Evolutionary conservation across 2,329 filamentous ascomycete species (phyloP).

Genomic region (Hypoxylon sp.): DNA sequence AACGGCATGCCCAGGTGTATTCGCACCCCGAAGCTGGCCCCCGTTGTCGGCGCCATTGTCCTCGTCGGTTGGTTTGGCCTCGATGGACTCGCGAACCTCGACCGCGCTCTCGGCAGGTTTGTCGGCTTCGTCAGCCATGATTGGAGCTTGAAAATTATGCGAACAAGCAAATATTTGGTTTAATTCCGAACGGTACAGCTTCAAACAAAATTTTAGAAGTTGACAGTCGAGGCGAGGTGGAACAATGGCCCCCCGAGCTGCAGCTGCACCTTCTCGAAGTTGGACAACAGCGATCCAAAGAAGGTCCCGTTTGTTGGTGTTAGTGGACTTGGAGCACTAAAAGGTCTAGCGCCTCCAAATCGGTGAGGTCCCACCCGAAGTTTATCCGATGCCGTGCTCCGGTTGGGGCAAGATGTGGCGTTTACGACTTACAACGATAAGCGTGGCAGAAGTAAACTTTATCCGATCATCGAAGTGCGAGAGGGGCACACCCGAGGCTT

Average conservation of each 20-base stretch:
- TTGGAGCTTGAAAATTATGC: slow-evolving; percentile 6
- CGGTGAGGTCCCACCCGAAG: neutral
- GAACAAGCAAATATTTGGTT: neutral
- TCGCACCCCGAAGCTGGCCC: slow-evolving; percentile 24
- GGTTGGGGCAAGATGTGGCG: neutral
- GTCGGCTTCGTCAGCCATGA: slow-evolving; percentile 51
- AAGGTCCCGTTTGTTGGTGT: slow-evolving; percentile 13
- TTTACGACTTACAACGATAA: neutral
- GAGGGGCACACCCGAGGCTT: neutral
- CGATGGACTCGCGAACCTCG: slow-evolving; percentile 67
- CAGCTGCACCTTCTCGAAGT: slow-evolving; percentile 12
- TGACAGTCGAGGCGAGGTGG: slow-evolving; percentile 1
- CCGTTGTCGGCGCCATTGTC: slow-evolving; percentile 26
- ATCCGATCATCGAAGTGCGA: neutral
- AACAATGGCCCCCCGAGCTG: slow-evolving; percentile 29
- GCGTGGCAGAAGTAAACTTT: neutral
- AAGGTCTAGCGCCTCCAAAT: neutral
- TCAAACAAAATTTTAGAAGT: slow-evolving; percentile 5
- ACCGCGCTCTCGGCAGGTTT: slow-evolving; percentile 59
- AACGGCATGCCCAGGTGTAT: slow-evolving; percentile 24
- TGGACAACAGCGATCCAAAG: slow-evolving; percentile 16
- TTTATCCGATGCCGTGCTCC: neutral
- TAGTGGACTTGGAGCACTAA: neutral
- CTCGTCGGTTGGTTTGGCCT: slow-evolving; percentile 57
- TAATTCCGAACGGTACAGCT: neutral